These are phyloP conservation scores for Patellifolia procumbens DNA, from an alignment of 179 eudicot species.

Conservation along the genomic window DNA sequence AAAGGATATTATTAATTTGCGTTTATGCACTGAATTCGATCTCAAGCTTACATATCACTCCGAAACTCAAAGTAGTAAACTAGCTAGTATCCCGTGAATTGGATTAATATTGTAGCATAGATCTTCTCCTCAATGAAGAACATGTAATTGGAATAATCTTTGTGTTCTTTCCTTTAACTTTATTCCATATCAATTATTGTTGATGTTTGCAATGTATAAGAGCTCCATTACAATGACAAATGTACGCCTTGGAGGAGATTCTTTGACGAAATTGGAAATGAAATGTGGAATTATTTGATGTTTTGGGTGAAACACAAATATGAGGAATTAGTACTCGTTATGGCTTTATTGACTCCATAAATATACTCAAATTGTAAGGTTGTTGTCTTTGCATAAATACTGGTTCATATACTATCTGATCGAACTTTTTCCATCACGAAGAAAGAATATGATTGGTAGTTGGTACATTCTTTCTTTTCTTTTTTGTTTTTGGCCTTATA, in stretches of 20 bases:
- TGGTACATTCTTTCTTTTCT: background rate
- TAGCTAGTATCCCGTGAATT: no score
- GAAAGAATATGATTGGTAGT: slow-evolving; percentile 2
- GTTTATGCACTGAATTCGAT: no score
- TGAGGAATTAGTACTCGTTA: background rate
- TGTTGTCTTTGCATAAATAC: background rate
- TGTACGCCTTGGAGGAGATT: background rate
- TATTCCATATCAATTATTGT: background rate
- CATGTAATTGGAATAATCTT: background rate
- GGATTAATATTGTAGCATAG: background rate
- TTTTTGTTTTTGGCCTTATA: background rate
- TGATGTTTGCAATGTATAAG: background rate
- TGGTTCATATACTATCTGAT: background rate
- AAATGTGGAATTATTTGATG: background rate
- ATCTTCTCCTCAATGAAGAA: background rate
- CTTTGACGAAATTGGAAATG: background rate
- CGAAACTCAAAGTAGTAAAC: no score
- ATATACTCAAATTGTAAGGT: background rate
- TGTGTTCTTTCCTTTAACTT: slow-evolving; percentile 1
- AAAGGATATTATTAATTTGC: no score
- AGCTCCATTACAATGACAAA: background rate
- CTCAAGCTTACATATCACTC: no score
- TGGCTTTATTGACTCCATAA: background rate
- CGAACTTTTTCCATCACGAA: background rate
- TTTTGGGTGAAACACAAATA: background rate